Evolutionary conservation across 768 basidiomycete species (phyloP), one percentile per base, ranked within the genome.

Genomic region (Lactarius deliciosus): DNA sequence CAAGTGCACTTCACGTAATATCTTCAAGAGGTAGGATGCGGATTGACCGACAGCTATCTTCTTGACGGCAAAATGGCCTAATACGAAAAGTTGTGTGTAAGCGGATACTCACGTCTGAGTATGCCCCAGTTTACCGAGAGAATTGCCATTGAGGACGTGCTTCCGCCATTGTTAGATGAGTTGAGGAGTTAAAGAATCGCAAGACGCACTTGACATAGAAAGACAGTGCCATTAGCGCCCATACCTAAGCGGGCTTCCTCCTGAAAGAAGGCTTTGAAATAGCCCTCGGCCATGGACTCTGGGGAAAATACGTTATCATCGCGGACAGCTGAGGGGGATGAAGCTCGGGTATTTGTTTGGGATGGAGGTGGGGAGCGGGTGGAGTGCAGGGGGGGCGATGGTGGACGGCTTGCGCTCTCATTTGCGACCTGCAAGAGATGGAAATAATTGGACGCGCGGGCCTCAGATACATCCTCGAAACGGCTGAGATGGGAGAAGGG

Each of bases 1-100:
- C 10, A 97, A 80, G 53, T 92, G 86, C 62, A 98, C 92, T 80
- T 96, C 94, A 54, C 86, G 85, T 45, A 96, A 79, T 63, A 92
- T 94, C 58, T 87, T 88, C 47, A 94, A 77, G 7, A 96, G 80
- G 78, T 96, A 96, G 2, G 87, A 82, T 70, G 94, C 91, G 0
- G 93, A 96, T 73, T 92, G 86, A 57, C 95, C 95, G 0, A 98
- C 91, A 0, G 96, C 94, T 25, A 98, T 94, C 76, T 97, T 98
- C 79, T 98, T 98, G 57, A 97, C 91, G 0, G 96, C 96, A 75
- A 96, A 97, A 70, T 88, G 89, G 34, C 91, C 91, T 85, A 70
- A 57, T 15, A 13, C 61, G 38, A 63, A 36, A 53, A 64, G 43
- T 34, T 34, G 43, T 43, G 69, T 30, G 47, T 47, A 70, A 58